Base-by-base conservation (phyloP, 768 basidiomycete genomes). In the Tricholoma sp. region DNA sequence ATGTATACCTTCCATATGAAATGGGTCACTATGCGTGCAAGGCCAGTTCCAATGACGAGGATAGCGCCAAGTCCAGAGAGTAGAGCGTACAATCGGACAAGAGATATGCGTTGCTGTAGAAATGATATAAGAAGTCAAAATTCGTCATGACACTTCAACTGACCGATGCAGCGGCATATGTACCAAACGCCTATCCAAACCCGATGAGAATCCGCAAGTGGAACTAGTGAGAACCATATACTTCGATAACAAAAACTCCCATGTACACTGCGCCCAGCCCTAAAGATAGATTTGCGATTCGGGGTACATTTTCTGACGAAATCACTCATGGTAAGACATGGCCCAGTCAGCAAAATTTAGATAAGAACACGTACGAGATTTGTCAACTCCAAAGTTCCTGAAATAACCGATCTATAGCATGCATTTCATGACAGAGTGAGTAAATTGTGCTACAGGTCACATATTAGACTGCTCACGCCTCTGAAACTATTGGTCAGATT, bases 11-110 rank as follows among this genome's bases (percentile, higher is more conserved):
- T 91, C 73, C 78, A 77, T 0, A 74, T 75, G 61, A 89, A 91
- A 64, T 92, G 89, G 0, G 82, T 73, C 7, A 91, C 68, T 8
- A 83, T 72, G 27, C 82, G 77, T 59, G 85, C 63, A 39, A 91
- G 60, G 6, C 79, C 82, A 3, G 80, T 70, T 0, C 71, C 86
- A 5, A 79, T 61, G 21, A 85, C 71, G 1, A 85, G 64, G 49
- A 86, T 66, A 18, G 80, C 66, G 5, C 76, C 78, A 2, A 80
- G 58, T 0, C 73, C 69, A 1, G 82, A 80, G 16, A 83, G 63
- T 50, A 79, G 75, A 1, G 85, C 79, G 65, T 83, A 90, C 3
- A 81, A 61, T 53, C 83, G 79, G 32, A 86, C 75, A 22, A 85
- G 63, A 0, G 65, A 32, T 1, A 82, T 56, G 47, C 80, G 82